These are phyloP conservation scores for Fonsecaea pedrosoi DNA, from an alignment of 2,329 filamentous ascomycete genomes.

Conservation along the genomic window DNA sequence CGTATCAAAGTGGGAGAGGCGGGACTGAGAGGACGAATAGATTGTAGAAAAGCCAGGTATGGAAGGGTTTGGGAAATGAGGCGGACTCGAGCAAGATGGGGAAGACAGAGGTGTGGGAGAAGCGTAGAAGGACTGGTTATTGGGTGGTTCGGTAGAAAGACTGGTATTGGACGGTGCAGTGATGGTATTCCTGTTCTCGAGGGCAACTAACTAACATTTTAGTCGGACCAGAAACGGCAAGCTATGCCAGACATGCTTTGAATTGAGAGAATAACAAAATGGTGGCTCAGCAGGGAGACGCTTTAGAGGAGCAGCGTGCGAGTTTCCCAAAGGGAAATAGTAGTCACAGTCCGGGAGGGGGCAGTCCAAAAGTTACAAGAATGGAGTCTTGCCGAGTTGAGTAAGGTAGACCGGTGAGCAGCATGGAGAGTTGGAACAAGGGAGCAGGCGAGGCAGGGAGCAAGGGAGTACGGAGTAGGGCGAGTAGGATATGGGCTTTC, in stretches of 20 bases:
- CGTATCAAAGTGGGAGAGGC: conserved; percentile 7
- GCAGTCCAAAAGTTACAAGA: conserved; percentile 5
- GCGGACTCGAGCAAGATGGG: conserved; percentile 10
- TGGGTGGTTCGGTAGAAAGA: not conserved
- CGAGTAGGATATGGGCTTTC: conserved; percentile 5
- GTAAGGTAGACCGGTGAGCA: conserved; percentile 6
- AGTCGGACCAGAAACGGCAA: not conserved
- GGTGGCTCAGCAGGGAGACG: conserved; percentile 5
- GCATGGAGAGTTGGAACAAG: conserved; percentile 1
- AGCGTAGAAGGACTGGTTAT: not conserved
- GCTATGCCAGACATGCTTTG: conserved; percentile 3
- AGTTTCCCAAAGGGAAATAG: conserved; percentile 4
- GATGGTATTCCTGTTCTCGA: conserved; percentile 2
- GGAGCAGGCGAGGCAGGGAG: not conserved
- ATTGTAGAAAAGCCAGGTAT: conserved; percentile 1
- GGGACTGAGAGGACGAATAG: conserved; percentile 6
- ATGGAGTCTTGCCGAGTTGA: conserved; percentile 6
- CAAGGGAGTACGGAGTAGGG: not conserved
- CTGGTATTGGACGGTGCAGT: too few species aligned
- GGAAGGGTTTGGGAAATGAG: conserved; percentile 5
- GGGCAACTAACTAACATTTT: not conserved
- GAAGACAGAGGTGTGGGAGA: not conserved
- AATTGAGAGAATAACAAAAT: conserved; percentile 1
- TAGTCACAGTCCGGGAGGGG: conserved; percentile 3
- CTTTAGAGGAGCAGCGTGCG: not conserved